phyloP scores from a whole-genome alignment of 345 rosid genomes.

The Durio zibethinus region DNA sequence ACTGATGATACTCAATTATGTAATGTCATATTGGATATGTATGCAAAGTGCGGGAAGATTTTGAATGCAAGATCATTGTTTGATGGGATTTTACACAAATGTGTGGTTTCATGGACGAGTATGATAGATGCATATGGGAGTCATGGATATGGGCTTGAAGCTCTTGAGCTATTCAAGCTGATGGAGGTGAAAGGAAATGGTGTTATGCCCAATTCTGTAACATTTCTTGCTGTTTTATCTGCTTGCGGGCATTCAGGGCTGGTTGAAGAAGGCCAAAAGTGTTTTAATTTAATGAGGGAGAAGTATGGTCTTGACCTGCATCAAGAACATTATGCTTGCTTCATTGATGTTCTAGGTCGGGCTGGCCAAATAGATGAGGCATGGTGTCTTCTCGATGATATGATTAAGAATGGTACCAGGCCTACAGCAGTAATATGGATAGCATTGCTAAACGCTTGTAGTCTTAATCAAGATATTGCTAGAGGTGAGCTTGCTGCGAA shows the following conservation, averaged over 20 bases:
- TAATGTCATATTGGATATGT: slow-evolving; percentile 72
- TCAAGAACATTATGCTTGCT: slow-evolving; percentile 64
- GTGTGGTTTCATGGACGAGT: slow-evolving; percentile 76
- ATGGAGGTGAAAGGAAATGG: slow-evolving; percentile 42
- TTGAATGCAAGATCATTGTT: slow-evolving; percentile 42
- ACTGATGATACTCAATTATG: slow-evolving; percentile 55
- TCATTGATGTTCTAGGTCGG: slow-evolving; percentile 61
- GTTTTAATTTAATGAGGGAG: slow-evolving; percentile 46
- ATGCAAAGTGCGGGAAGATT: slow-evolving; percentile 66
- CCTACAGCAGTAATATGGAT: slow-evolving; percentile 50
- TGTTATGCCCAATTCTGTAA: slow-evolving; percentile 59
- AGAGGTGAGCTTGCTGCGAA: slow-evolving; percentile 60
- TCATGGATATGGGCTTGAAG: slow-evolving; percentile 58
- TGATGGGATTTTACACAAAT: slow-evolving; percentile 36
- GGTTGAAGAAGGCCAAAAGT: slow-evolving; percentile 53
- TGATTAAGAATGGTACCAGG: slow-evolving; percentile 30
- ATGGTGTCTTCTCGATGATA: slow-evolving; percentile 47
- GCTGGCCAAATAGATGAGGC: slow-evolving; percentile 58
- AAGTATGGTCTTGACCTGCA: slow-evolving; percentile 39
- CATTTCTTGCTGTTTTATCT: slow-evolving; percentile 71
- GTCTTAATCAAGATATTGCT: slow-evolving; percentile 46
- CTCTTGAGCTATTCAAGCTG: slow-evolving; percentile 49
- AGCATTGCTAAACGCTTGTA: slow-evolving; percentile 54
- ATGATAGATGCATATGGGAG: slow-evolving; percentile 73
- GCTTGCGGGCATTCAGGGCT: slow-evolving; percentile 81